Evolutionary conservation across 352 stramenopile species (phyloP), one percentile per base, ranked within the genome.

Genomic region (Thalassiosira livingstoniorum): DNA sequence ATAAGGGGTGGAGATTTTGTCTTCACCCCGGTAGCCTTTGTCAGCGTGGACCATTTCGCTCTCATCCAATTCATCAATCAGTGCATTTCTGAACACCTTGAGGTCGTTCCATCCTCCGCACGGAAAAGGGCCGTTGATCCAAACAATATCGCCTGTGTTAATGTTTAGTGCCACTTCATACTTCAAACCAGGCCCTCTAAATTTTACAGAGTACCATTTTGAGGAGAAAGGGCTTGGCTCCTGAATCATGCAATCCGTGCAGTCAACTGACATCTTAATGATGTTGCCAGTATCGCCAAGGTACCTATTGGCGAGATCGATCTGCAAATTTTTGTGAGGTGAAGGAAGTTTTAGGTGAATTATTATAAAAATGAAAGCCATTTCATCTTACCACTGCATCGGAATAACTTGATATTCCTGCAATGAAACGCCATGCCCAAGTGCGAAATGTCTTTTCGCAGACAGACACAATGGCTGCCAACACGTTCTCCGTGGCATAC

Each of bases 131-230:
- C 78, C 78, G 54, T 78, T 65, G 25, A 78, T 70, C 78, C 78
- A 86, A n/a, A 75, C 65, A 75, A 86, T 78, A 15, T 70, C 21
- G 7, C 72, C 60, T 43, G 71, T 75, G 0, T 47, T 31, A 29
- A 86, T 77, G 15, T 43, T 73, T 21, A 78, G 2, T 66, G 66
- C 78, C 45, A 86, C 25, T 65, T 86, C 66, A 39, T 82, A 82
- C 21, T 63, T 21, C 2, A 86, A 7, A 35, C 43, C 64, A 54
- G 54, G 43, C 39, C 55, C 45, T 34, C 72, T 51, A 31, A 71
- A 75, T 53, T 77, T 84, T 66, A 34, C 31, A n/a, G n/a, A n/a
- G n/a, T n/a, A n/a, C n/a, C 42, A 21, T 53, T 53, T 10, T 18
- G 42, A 53, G 10, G 10, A 21, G 10, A 10, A 53, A 10, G 10